A percentile compares a stretch with the other conserved stretches of the same genome.
phyloP scores from a whole-genome alignment of 768 basidiomycete species.

The Cytidiella melzeri region DNA sequence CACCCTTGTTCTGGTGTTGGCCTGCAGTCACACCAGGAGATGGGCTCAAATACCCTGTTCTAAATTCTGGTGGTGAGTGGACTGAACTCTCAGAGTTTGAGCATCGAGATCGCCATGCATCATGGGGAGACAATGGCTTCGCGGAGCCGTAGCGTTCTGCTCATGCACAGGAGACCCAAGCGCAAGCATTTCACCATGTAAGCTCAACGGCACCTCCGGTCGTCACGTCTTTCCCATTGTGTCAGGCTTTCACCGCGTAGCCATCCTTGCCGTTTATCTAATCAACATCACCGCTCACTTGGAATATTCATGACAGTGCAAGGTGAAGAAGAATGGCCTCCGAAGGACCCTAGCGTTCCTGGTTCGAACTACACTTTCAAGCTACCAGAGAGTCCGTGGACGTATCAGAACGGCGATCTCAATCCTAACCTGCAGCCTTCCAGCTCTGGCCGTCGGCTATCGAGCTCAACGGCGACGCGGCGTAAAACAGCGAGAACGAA shows the following conservation, averaged over 20 bases:
- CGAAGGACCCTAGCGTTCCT: constrained; percentile 47
- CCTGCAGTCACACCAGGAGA: constrained; percentile 61
- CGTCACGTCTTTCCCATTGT: background rate
- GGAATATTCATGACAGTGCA: constrained; percentile 23
- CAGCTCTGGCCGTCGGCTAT: constrained; percentile 32
- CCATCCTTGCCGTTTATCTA: background rate
- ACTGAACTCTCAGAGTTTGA: constrained; percentile 29
- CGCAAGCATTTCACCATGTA: background rate
- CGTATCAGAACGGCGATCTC: constrained; percentile 68
- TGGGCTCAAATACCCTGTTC: constrained; percentile 74
- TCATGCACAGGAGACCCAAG: background rate
- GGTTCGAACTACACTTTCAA: constrained; percentile 33
- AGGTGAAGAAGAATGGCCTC: constrained; percentile 59
- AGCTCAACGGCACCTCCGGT: background rate
- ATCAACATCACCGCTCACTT: background rate
- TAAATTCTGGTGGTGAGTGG: constrained; percentile 72
- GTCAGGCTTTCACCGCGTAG: background rate
- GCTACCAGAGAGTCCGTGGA: constrained; percentile 72
- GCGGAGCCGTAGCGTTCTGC: background rate
- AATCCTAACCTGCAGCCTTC: constrained; percentile 74
- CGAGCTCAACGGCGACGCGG: constrained; percentile 8
- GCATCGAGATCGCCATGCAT: background rate
- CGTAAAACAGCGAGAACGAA: constrained; percentile 13
- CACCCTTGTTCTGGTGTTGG: constrained; percentile 79
- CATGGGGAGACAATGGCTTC: constrained; percentile 5